These are phyloP conservation scores for Yueomyces sinensis DNA, from an alignment of 805 yeast genomes.

Conservation along the genomic window DNA sequence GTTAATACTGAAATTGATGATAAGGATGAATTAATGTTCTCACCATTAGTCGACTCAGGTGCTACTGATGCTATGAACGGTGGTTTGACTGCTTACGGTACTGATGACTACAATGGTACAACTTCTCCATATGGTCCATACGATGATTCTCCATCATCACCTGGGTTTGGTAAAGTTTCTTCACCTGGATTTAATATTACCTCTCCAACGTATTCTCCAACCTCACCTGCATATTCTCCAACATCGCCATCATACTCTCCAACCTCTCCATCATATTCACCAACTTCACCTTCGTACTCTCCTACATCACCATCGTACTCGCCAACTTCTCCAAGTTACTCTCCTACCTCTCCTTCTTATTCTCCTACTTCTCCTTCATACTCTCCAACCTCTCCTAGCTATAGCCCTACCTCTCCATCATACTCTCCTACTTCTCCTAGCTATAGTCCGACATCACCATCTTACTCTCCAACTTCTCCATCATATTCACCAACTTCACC, in stretches of 20 bases:
- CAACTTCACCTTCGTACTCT: conserved; percentile 68
- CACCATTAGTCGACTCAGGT: conserved; percentile 86
- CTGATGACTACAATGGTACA: conserved; percentile 50
- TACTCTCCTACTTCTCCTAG: conserved; percentile 69
- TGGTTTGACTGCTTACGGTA: conserved; percentile 83
- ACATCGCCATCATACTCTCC: conserved; percentile 72
- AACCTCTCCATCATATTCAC: conserved; percentile 53
- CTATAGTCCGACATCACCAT: conserved; percentile 61
- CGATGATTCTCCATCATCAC: conserved; percentile 46
- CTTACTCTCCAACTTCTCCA: conserved; percentile 53
- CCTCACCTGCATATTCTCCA: conserved; percentile 72
- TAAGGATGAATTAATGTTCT: conserved; percentile 70
- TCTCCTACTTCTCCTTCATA: conserved; percentile 70
- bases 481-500: conserved; percentile 63
- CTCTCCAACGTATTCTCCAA: conserved; percentile 68
- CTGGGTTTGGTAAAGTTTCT: conserved; percentile 41
- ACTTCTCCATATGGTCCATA: conserved; percentile 39
- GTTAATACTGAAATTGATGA: conserved; percentile 50
- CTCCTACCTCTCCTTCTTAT: conserved; percentile 64
- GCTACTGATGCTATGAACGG: conserved; percentile 61
- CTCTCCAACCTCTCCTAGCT: conserved; percentile 56
- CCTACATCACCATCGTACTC: conserved; percentile 75
- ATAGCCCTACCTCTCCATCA: conserved; percentile 65
- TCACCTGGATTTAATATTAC: conserved; percentile 64
- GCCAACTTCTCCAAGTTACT: conserved; percentile 62